Evolutionary conservation across 352 stramenopile genomes (phyloP).

Genomic region (Phytopythium vexans): DNA sequence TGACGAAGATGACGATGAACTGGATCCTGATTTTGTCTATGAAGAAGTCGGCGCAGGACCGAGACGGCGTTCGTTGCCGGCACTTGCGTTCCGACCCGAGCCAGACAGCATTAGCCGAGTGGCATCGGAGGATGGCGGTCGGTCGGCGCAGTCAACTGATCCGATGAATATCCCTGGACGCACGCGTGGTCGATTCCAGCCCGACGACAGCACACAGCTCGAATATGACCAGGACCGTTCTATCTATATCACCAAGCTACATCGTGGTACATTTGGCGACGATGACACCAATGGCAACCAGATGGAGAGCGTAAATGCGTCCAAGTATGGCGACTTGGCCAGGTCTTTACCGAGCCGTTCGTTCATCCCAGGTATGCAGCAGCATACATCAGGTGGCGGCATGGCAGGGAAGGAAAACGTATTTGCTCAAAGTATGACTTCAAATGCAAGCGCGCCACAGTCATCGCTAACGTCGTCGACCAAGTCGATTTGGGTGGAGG

Average conservation of each 20-base stretch:
- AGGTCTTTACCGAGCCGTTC: background rate
- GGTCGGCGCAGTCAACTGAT: no score
- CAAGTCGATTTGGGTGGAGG: constrained; percentile 49
- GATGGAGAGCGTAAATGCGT: no score
- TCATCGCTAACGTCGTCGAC: constrained; percentile 3
- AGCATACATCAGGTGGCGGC: background rate
- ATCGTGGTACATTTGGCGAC: constrained; percentile 3
- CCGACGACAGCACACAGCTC: constrained; percentile 2
- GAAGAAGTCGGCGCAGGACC: constrained; percentile 15
- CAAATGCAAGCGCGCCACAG: background rate
- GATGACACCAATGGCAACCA: background rate
- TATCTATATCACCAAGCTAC: constrained; percentile 7
- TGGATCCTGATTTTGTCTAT: constrained; percentile 44
- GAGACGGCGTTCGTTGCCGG: constrained; percentile 17
- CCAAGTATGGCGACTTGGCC: no score
- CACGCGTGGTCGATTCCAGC: background rate
- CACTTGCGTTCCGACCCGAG: background rate
- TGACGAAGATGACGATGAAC: constrained; percentile 5
- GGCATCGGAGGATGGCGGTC: no score
- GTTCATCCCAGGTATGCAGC: background rate
- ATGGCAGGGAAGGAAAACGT: no score
- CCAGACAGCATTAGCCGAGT: background rate
- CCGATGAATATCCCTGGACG: no score
- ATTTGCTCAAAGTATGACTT: no score
- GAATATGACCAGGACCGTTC: constrained; percentile 7